Percentiles rank a stretch among this genome's conserved stretches.
Conservation (phyloP, 495 filamentous ascomycete species). For the Penicillium turbatum region DNA sequence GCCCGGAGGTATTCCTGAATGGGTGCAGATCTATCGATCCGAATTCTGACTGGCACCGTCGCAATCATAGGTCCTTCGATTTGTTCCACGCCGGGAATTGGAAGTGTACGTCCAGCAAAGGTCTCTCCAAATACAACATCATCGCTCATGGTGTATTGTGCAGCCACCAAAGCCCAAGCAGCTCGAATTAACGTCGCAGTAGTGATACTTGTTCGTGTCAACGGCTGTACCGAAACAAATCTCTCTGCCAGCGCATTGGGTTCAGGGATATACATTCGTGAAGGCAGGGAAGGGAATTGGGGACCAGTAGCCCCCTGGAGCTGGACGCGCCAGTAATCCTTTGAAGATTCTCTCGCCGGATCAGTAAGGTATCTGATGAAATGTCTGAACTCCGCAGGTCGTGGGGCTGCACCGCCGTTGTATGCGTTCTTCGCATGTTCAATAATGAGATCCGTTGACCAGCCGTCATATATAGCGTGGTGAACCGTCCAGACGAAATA, state of each 20-base stretch:
- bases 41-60: conserved; percentile 52
- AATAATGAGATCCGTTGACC: conserved; percentile 48
- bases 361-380: conserved; percentile 29
- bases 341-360: conserved; percentile 16
- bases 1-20: conserved; percentile 4
- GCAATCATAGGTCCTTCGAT: conserved; percentile 34
- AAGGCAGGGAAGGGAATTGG: no score
- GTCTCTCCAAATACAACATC: conserved; percentile 52
- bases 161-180: conserved; percentile 48
- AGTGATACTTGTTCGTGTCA: conserved; percentile 32
- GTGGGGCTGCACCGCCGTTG: conserved; percentile 3
- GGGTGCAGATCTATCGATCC: conserved; percentile 8
- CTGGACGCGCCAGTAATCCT: conserved; percentile 31
- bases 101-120: conserved; percentile 33
- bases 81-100: conserved; percentile 31
- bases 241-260: no score
- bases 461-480: conserved; percentile 24
- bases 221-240: no score
- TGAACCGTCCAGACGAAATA: conserved; percentile 42
- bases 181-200: conserved; percentile 49
- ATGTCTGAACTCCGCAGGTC: conserved; percentile 18
- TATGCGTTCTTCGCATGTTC: conserved; percentile 39
- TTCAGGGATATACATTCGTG: no score
- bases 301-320: no score
- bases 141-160: conserved; percentile 36